phyloP scores from a whole-genome alignment of 1,284 basidiomycete genomes.

The Fomitopsis betulina region DNA sequence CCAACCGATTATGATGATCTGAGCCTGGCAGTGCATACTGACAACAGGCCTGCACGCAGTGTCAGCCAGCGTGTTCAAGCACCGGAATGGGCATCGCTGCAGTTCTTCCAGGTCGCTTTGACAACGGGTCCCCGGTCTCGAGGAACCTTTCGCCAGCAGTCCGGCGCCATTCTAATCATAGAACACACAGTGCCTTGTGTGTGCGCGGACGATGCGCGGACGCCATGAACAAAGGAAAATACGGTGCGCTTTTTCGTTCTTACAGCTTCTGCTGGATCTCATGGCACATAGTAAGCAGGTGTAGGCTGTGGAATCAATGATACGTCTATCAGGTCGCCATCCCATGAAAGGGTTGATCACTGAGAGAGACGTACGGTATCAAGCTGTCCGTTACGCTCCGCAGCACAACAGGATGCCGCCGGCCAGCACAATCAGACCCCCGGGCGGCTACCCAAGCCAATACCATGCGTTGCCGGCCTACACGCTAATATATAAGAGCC shows the following conservation, averaged over 20 bases:
- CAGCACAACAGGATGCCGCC: not conserved
- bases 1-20: too few relatives aligned
- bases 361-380: not conserved
- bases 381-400: not conserved
- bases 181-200: not conserved
- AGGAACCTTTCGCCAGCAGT: not conserved
- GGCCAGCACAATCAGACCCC: not conserved
- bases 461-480: not conserved
- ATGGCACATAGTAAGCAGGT: not conserved
- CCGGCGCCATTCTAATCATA: not conserved
- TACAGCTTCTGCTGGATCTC: not conserved
- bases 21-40: too few relatives aligned
- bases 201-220: not conserved
- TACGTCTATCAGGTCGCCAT: not conserved
- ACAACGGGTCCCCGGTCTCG: not conserved
- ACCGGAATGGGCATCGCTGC: not conserved
- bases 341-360: not conserved
- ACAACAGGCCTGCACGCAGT: too few relatives aligned
- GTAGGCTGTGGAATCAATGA: not conserved
- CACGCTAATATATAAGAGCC: not conserved
- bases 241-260: not conserved
- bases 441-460: not conserved
- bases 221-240: not conserved
- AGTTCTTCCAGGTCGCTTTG: not conserved
- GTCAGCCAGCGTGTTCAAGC: too few relatives aligned